phyloP scores from a whole-genome alignment of 345 rosid genomes.

The Eucalyptus viminalis region DNA sequence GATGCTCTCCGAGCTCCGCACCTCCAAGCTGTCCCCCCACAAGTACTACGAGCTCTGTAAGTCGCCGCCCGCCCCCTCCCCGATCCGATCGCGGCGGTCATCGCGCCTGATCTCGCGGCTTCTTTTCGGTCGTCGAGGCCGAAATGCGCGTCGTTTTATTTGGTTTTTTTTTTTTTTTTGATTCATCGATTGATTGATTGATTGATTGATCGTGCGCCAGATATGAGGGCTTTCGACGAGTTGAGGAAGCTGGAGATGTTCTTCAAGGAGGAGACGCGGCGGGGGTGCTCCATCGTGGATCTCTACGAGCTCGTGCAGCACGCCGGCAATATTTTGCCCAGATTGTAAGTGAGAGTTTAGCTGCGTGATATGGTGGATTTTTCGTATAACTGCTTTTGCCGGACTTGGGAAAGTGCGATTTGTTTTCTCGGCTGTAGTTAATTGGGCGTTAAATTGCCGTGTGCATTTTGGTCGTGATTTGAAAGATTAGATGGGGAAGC shows the following conservation, averaged over 20 bases:
- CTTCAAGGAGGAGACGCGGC: constrained; percentile 89
- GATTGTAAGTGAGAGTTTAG: constrained; percentile 48
- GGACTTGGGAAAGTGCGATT: neutral
- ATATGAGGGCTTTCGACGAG: constrained; percentile 98
- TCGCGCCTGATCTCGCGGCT: neutral
- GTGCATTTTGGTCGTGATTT: neutral
- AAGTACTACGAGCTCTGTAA: constrained; percentile 93
- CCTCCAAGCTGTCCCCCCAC: constrained; percentile 95
- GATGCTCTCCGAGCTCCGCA: constrained; percentile 97
- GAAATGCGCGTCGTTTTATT: neutral
- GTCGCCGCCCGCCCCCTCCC: neutral
- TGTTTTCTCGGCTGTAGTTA: neutral
- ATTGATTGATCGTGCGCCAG: constrained; percentile 6
- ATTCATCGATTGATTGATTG: neutral
- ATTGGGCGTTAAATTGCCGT: neutral
- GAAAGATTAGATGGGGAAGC: neutral
- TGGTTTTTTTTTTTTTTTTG: neutral
- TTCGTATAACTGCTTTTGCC: neutral
- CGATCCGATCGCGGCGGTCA: neutral
- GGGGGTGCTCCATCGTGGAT: constrained; percentile 91
- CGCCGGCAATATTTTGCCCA: constrained; percentile 96
- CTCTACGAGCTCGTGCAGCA: constrained; percentile 96
- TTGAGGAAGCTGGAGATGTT: constrained; percentile 87
- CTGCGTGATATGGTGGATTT: neutral
- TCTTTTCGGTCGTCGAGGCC: neutral